Percentiles rank a stretch among this genome's conserved stretches.
These are phyloP conservation scores for Colletotrichum gigasporum DNA, from an alignment of 2,329 filamentous ascomycete species.

Conservation along the genomic window DNA sequence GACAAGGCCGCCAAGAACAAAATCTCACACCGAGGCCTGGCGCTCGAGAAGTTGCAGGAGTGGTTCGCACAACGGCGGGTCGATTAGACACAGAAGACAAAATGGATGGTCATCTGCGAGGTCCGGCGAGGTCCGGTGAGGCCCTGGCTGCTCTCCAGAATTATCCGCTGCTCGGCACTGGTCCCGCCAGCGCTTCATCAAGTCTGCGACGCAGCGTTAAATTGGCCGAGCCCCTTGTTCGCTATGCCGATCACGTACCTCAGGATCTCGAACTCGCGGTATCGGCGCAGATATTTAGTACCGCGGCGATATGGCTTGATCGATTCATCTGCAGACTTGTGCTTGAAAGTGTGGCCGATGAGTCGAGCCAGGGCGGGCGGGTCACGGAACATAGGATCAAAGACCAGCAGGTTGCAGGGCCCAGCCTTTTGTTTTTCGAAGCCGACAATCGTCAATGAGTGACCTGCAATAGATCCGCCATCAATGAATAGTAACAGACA, in stretches of 20 bases:
- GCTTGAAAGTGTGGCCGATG: conserved; percentile 56
- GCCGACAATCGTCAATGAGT: conserved; percentile 91
- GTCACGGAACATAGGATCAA: conserved; percentile 86
- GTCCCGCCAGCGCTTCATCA: not conserved
- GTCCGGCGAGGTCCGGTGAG: not conserved
- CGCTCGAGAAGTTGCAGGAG: conserved; percentile 83
- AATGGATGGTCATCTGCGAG: not conserved
- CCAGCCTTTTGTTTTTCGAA: conserved; percentile 76
- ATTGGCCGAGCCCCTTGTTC: not conserved
- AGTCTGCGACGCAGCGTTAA: conserved; percentile 6
- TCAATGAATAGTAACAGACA: not conserved
- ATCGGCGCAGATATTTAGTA: conserved; percentile 72
- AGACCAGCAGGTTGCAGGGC: conserved; percentile 77
- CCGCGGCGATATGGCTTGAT: conserved; percentile 80
- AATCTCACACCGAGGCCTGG: conserved; percentile 89
- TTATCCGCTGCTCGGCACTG: not conserved
- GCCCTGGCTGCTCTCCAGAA: too few species aligned
- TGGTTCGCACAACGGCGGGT: conserved; percentile 71
- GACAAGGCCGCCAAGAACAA: conserved; percentile 86
- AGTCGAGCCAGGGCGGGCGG: conserved; percentile 70
- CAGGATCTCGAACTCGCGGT: conserved; percentile 82
- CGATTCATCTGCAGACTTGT: conserved; percentile 59
- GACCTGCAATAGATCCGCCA: conserved; percentile 58
- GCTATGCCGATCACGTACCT: not conserved
- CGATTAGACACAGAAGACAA: not conserved